Evolutionary conservation across 768 basidiomycete species (phyloP), one percentile per base, ranked within the genome.

Genomic region (Lentinula sp.): DNA sequence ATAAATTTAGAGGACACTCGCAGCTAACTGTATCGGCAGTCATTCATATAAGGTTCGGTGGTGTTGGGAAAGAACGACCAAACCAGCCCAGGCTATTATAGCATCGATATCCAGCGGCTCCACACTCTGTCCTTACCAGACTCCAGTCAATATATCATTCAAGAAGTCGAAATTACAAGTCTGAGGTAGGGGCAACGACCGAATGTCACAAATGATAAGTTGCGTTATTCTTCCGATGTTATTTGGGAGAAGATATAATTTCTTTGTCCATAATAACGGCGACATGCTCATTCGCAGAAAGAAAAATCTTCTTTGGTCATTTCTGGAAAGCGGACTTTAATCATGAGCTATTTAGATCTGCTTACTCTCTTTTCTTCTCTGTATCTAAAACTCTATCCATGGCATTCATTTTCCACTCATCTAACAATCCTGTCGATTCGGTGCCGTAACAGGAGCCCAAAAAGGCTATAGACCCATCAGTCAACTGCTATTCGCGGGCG

Each of bases 331-430:
- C 23, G 46, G 18, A 48, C 46, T 23, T 20, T 9, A 12, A 48
- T 48, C 20, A 8, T 20, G 37, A 41, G 55, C 33, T 39, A 56
- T 16, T 43, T 12, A 56, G 55, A 56, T 56, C 55, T 56, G 39
- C 55, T 56, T 39, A 56, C 55, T 56, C 20, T 41, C 37, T 55
- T 28, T 28, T 28, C 28, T 37, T 41, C 55, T 45, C 39, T 43
- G 55, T 43, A 56, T 56, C 57, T 59, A 59, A 59, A 59, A 59
- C 57, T 59, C 57, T 59, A 59, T 59, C 37, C 57, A 37, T 23
- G 9, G 16, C 10, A 45, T 58, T 58, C 57, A 58, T 45, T 58
- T 28, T 48, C 41, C 32, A 15, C 55, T 33, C 41, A 45, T 56
- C 36, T 43, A 56, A 37, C 49, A 49, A 52, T 60, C 59, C 50